Base-by-base conservation (phyloP, 2,329 filamentous ascomycete species). In the Nakataea oryzae region DNA sequence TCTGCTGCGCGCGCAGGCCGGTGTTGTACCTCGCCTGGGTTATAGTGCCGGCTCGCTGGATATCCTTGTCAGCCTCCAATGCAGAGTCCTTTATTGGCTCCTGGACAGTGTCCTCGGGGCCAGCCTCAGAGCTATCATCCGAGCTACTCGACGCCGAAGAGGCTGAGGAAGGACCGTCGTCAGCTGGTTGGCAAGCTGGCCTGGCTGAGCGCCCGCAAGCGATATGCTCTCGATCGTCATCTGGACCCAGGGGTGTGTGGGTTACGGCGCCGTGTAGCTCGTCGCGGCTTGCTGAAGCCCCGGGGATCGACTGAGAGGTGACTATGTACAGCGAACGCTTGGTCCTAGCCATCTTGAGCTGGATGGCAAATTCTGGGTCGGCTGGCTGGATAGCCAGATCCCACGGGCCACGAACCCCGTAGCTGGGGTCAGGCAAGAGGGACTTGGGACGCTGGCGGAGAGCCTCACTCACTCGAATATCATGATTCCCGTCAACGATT, bases 21-120 rank as follows among this genome's bases (percentile, higher is more conserved):
- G 58, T 27, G 41, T 30, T 60, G n/a, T 60, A 60, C 34, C 28
- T 60, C n/a, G 34, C 41, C 47, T 54, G 58, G 34, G 58, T 60
- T 14, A 60, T 28, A 3, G 58, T 60, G 14, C 27, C 41, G 47
- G 21, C 47, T n/a, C 34, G 58, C 58, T 54, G 27, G 28, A 34
- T 34, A 54, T 13, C 54, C 26, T 56, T 24, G 13, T 14, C 26
- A 56, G 9, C 7, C 12, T 56, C 26, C 14, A 2, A 13, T 56
- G 14, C 24, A 14, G 9, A 7, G 14, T 27, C 26, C 1, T 28
- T 28, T 21, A 6, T 56, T 12, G 11, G 12, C 26, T n/a, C 41
- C 41, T 50, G 41, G 6, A 9, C 41, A n/a, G 41, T n/a, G 13
- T 24, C 41, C 24, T 50, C 41, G 21, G 21, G 17, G 41, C 24